phyloP scores from a whole-genome alignment of 345 rosid genomes.

The Gossypium turneri region DNA sequence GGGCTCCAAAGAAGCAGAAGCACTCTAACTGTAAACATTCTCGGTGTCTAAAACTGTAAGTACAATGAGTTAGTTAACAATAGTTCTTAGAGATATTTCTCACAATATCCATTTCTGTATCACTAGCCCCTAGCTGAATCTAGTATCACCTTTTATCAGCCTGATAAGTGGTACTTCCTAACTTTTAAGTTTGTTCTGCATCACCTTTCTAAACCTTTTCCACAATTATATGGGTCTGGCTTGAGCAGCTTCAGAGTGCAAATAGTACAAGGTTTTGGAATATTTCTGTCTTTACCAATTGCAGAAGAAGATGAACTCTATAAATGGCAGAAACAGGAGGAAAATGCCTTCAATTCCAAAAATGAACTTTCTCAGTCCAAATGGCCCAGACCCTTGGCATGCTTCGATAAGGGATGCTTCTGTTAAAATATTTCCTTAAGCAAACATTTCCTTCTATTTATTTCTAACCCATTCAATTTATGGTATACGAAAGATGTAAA shows the following conservation, averaged over 20 bases:
- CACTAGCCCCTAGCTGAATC: background rate
- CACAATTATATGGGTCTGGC: background rate
- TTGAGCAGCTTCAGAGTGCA: background rate
- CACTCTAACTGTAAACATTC: conserved; percentile 99
- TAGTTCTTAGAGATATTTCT: background rate
- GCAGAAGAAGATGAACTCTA: background rate
- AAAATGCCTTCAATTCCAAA: background rate
- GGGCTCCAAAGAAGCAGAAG: conserved; percentile 90
- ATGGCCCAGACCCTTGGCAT: background rate
- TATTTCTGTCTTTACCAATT: background rate
- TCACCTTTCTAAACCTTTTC: background rate
- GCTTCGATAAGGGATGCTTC: background rate
- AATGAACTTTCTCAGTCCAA: background rate
- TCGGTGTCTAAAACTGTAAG: conserved; percentile 94
- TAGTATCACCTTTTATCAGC: background rate
- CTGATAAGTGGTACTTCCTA: background rate
- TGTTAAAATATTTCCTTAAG: no score
- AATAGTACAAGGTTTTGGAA: background rate
- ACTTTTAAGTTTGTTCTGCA: background rate
- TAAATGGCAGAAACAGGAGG: background rate
- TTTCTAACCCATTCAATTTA: background rate
- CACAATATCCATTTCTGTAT: background rate
- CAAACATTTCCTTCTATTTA: background rate
- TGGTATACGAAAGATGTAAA: background rate
- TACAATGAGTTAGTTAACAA: conserved; percentile 6